Conservation (phyloP, 768 basidiomycete genomes). For the Phaeotremella skinneri region DNA sequence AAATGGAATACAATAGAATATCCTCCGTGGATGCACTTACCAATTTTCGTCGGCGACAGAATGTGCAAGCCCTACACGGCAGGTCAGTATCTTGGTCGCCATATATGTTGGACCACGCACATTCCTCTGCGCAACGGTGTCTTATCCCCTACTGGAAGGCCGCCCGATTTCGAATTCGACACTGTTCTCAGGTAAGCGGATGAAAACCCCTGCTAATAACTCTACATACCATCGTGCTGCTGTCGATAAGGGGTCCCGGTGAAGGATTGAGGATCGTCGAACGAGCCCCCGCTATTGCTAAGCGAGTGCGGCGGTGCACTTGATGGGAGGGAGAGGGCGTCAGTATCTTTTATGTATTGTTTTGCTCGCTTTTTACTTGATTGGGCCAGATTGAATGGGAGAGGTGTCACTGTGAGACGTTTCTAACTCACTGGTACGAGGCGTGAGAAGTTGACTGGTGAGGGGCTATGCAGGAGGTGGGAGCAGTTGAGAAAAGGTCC, state of each 20-base stretch:
- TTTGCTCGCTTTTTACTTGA: too few species aligned
- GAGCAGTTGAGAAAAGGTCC: too few species aligned
- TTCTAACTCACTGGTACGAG: background rate
- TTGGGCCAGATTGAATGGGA: background rate
- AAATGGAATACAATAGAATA: background rate
- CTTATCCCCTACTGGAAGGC: background rate
- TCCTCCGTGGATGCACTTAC: conserved; percentile 13
- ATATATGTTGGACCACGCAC: conserved; percentile 12
- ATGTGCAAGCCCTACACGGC: conserved; percentile 36
- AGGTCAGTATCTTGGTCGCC: background rate
- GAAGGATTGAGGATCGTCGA: background rate
- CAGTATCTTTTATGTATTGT: background rate
- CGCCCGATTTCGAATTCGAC: background rate
- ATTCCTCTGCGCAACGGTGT: conserved; percentile 28
- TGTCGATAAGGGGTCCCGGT: background rate
- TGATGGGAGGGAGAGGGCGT: background rate
- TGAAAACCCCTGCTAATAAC: background rate
- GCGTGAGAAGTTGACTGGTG: background rate
- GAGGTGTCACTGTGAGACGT: too few species aligned
- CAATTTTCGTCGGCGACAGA: conserved; percentile 40
- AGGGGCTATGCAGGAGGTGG: background rate
- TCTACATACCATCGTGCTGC: background rate
- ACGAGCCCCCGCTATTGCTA: background rate
- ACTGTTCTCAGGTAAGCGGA: too few species aligned
- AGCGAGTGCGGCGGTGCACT: background rate